Conservation (phyloP, 1,139 yeast genomes). For the Wickerhamiella pararugosa region DNA sequence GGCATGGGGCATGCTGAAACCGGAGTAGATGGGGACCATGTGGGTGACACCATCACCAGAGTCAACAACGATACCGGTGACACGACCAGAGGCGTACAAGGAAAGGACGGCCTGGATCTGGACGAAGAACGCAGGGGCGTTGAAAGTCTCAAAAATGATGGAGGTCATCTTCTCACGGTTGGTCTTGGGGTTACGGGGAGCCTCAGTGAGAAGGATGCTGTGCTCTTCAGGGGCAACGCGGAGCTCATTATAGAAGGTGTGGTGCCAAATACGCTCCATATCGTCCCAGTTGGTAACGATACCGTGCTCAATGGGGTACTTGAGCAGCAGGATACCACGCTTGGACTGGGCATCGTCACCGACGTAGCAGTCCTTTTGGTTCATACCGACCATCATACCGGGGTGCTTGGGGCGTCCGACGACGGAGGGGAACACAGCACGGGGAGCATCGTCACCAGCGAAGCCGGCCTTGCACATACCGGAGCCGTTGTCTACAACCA, state of each 20-base stretch:
- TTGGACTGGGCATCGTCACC: slow-evolving; percentile 99
- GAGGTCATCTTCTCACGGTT: slow-evolving; percentile 99
- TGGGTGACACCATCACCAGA: slow-evolving; percentile 98
- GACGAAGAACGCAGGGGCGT: slow-evolving; percentile 98
- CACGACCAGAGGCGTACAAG: slow-evolving; percentile 97
- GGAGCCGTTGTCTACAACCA: slow-evolving; percentile 99
- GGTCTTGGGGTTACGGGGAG: slow-evolving; percentile 98
- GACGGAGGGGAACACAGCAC: slow-evolving; percentile 99
- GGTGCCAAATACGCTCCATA: slow-evolving; percentile 99
- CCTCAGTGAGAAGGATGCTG: slow-evolving; percentile 95
- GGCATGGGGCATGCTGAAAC: slow-evolving; percentile 99
- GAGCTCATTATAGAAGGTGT: slow-evolving; percentile 92
- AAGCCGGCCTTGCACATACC: slow-evolving; percentile 99
- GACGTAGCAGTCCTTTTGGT: slow-evolving; percentile 98
- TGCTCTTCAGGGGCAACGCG: slow-evolving; percentile 99
- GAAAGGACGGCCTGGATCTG: slow-evolving; percentile 98
- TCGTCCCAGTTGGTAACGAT: slow-evolving; percentile 99
- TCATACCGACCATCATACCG: slow-evolving; percentile 98
- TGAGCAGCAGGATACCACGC: slow-evolving; percentile 98
- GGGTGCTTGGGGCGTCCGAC: slow-evolving; percentile 99
- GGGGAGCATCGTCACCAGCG: slow-evolving; percentile 99
- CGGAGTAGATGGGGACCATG: slow-evolving; percentile 99
- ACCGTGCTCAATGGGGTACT: slow-evolving; percentile 99
- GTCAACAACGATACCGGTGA: slow-evolving; percentile 98
- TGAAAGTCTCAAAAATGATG: slow-evolving; percentile 96